Percentiles rank a stretch among this genome's conserved stretches.
Conservation (phyloP, 1,139 yeast species). For the Hemisphaericaspora lyxosophila region DNA sequence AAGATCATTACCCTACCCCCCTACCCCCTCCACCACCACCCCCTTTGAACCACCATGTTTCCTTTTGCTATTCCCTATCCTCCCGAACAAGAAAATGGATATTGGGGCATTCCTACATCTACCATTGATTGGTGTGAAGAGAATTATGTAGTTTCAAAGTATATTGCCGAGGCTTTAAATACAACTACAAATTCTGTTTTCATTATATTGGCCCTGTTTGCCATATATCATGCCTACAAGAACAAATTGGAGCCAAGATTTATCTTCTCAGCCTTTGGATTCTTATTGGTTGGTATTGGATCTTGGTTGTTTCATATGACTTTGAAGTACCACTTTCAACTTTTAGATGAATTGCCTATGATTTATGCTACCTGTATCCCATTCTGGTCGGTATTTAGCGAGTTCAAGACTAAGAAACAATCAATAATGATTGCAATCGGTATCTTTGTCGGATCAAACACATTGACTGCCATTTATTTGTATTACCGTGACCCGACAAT, state of each 20-base stretch:
- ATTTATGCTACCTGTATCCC: conserved; percentile 96
- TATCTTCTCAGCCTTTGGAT: conserved; percentile 70
- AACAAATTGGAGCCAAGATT: conserved; percentile 72
- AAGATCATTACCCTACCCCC: background rate
- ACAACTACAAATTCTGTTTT: conserved; percentile 75
- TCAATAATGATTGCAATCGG: conserved; percentile 51
- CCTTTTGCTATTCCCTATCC: conserved; percentile 51
- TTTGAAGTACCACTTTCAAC: conserved; percentile 78
- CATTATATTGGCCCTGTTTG: conserved; percentile 64
- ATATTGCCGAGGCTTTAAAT: conserved; percentile 85
- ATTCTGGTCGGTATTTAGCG: conserved; percentile 83
- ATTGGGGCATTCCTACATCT: conserved; percentile 54
- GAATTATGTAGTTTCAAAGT: conserved; percentile 81
- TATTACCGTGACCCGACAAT: conserved; percentile 76
- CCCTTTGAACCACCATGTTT: conserved; percentile 26
- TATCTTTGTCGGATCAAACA: conserved; percentile 56
- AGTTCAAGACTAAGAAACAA: conserved; percentile 41
- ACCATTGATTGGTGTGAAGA: conserved; percentile 98
- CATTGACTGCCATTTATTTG: conserved; percentile 65
- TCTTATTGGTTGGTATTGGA: conserved; percentile 86
- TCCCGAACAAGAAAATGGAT: conserved; percentile 42
- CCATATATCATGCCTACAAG: conserved; percentile 58
- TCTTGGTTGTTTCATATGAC: conserved; percentile 98
- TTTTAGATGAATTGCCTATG: conserved; percentile 96
- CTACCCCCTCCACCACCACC: no score